phyloP scores from a whole-genome alignment of 139 green algal genomes.

The Chlorella sp. region DNA sequence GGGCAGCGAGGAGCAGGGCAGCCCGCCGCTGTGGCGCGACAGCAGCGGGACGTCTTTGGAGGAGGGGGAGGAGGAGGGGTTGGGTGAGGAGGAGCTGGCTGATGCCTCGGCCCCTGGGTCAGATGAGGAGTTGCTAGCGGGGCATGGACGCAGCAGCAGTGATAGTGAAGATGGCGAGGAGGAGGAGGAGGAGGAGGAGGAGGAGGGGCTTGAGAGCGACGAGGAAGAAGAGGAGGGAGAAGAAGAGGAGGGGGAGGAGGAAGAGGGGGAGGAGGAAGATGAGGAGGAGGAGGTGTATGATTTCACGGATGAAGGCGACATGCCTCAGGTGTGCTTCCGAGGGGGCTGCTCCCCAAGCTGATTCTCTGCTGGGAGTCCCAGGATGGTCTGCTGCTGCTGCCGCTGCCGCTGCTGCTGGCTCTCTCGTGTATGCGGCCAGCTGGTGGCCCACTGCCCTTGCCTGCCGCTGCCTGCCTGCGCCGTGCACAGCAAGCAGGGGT shows the following conservation, averaged over 20 bases:
- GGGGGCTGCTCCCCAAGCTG: no score
- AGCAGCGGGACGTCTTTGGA: not conserved
- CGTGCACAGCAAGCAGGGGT: not conserved
- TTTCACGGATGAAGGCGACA: not conserved
- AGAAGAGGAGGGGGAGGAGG: not conserved
- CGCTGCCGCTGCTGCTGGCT: no score
- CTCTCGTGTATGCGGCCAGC: no score
- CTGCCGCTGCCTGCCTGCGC: no score
- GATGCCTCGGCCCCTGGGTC: no score
- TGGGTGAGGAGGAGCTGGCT: not conserved
- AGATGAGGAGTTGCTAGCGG: not conserved
- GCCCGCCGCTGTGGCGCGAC: no score
- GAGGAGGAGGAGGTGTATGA: slow-evolving; percentile 6
- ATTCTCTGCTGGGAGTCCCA: not conserved
- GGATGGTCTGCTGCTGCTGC: no score
- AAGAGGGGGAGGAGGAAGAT: not conserved
- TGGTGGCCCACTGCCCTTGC: no score
- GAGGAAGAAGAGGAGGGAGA: not conserved
- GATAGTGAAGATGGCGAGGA: not conserved
- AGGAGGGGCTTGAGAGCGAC: not conserved
- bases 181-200: not conserved
- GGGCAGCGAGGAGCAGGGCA: no score
- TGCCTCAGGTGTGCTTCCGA: not conserved
- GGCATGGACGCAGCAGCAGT: not conserved
- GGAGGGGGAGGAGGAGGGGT: not conserved